Conservation (phyloP, 2,329 filamentous ascomycete genomes). For the Verticillium isaacii region DNA sequence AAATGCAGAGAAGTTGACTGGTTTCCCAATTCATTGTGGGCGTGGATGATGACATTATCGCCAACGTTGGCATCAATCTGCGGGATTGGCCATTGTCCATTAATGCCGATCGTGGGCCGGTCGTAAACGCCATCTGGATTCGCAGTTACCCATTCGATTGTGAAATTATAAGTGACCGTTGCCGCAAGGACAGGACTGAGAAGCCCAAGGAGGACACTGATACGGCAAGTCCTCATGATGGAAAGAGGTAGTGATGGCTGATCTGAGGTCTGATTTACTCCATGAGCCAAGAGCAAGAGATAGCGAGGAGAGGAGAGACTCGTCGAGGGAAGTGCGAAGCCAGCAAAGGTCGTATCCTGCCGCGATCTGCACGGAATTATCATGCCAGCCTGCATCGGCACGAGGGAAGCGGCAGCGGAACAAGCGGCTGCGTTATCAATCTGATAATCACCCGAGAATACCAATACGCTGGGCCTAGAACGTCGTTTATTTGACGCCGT, state of each 20-base stretch:
- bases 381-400: not conserved
- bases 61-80: slow-evolving; percentile 57
- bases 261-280: not conserved
- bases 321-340: not conserved
- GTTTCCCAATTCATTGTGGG: slow-evolving; percentile 56
- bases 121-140: slow-evolving; percentile 65
- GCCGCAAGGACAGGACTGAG: slow-evolving; percentile 16
- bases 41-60: slow-evolving; percentile 55
- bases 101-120: slow-evolving; percentile 71
- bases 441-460: not conserved
- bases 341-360: not conserved
- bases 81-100: slow-evolving; percentile 71
- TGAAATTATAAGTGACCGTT: slow-evolving; percentile 59
- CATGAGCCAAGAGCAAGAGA: not conserved
- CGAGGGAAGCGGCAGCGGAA: not conserved
- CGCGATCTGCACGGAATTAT: not conserved
- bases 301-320: not conserved
- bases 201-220: not conserved
- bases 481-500: not conserved
- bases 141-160: slow-evolving; percentile 65
- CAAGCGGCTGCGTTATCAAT: slow-evolving; percentile 1
- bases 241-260: not conserved
- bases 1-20: slow-evolving; percentile 62
- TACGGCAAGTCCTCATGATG: not conserved
- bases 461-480: not conserved